Percentiles rank a stretch among this genome's conserved stretches.
phyloP scores from a whole-genome alignment of 768 basidiomycete species.

The Naganishia onofrii region DNA sequence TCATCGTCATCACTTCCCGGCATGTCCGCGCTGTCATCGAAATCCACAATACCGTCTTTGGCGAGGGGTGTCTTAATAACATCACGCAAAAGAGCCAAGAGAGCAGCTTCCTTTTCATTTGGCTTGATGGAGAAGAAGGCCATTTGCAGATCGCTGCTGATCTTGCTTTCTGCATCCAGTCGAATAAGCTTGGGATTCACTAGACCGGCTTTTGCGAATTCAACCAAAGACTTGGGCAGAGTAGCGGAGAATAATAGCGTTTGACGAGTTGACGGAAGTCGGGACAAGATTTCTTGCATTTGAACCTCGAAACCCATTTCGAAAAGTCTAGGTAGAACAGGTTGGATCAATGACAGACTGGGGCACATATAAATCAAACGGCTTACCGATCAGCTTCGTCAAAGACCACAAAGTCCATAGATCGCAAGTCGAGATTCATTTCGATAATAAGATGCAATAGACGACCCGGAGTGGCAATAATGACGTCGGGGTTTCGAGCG shows the following conservation, averaged over 20 bases:
- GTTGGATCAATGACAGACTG: conserved; percentile 26
- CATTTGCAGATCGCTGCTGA: conserved; percentile 88
- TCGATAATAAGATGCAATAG: conserved; percentile 94
- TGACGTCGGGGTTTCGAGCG: conserved; percentile 86
- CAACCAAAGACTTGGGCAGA: conserved; percentile 88
- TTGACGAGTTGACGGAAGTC: conserved; percentile 80
- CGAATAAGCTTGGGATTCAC: conserved; percentile 85
- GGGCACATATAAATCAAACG: neutral
- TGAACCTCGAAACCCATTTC: conserved; percentile 96
- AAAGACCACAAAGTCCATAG: conserved; percentile 85
- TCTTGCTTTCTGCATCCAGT: conserved; percentile 93
- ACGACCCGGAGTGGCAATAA: conserved; percentile 96
- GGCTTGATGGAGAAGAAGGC: conserved; percentile 90
- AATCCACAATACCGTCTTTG: conserved; percentile 24
- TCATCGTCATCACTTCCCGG: conserved; percentile 33
- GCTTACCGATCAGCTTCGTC: conserved; percentile 85
- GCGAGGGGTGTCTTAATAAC: conserved; percentile 71
- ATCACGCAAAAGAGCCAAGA: conserved; percentile 78
- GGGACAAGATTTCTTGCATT: conserved; percentile 83
- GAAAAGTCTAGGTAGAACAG: conserved; percentile 60
- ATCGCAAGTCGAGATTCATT: conserved; percentile 87
- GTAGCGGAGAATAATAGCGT: conserved; percentile 96
- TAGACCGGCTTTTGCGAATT: conserved; percentile 96
- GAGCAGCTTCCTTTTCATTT: conserved; percentile 87
- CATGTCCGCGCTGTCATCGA: conserved; percentile 30